Conservation (phyloP, 2,329 filamentous ascomycete species). For the Beauveria scarabaeidicola region DNA sequence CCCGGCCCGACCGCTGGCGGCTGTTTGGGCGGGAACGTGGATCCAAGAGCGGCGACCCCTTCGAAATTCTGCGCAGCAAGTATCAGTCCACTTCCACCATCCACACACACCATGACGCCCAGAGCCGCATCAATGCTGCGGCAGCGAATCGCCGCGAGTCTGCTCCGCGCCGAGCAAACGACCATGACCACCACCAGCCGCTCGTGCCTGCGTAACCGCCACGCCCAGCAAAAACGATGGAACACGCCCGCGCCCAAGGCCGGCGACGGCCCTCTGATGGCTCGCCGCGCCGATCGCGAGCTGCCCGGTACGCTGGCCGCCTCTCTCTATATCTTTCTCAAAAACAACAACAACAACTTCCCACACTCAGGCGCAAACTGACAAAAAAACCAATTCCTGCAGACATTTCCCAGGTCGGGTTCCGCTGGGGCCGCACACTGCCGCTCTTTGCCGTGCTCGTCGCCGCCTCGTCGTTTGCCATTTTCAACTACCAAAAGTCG, state of each 20-base stretch:
- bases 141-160: background rate
- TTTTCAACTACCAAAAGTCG: constrained; percentile 99
- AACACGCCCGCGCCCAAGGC: constrained; percentile 47
- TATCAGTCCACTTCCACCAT: background rate
- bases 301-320: constrained; percentile 44
- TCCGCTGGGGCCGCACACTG: constrained; percentile 62
- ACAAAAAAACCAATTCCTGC: background rate
- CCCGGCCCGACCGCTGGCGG: too few species aligned
- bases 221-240: constrained; percentile 33
- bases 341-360: too few species aligned
- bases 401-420: constrained; percentile 36
- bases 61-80: background rate
- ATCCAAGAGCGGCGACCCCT: background rate
- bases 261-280: constrained; percentile 56
- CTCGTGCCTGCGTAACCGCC: constrained; percentile 9
- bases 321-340: background rate
- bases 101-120: background rate
- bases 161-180: background rate
- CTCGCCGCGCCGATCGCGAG: constrained; percentile 56
- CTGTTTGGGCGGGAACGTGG: too few species aligned
- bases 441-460: constrained; percentile 74
- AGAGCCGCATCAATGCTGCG: constrained; percentile 2
- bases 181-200: background rate
- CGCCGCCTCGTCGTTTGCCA: constrained; percentile 64
- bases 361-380: too few species aligned